These are phyloP conservation scores for Bauhinia variegata DNA, from an alignment of 306 rosid species.

Conservation along the genomic window DNA sequence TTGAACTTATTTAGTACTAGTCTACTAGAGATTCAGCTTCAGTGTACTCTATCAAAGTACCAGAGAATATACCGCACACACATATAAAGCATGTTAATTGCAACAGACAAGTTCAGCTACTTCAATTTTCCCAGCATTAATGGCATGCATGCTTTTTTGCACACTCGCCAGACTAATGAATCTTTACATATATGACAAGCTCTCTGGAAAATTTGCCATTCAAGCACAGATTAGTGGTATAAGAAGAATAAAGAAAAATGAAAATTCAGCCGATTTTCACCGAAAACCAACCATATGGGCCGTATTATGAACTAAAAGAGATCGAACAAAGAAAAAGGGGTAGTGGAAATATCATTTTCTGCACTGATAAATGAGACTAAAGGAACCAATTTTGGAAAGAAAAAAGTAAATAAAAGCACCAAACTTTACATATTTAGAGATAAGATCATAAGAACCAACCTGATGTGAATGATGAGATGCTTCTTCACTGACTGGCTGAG, in stretches of 20 bases:
- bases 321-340: not conserved
- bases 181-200: not conserved
- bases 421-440: slow-evolving; percentile 19
- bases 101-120: too few relatives aligned
- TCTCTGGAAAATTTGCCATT: slow-evolving; percentile 3
- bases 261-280: not conserved
- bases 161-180: slow-evolving; percentile 3
- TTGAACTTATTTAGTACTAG: too few relatives aligned
- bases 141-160: slow-evolving; percentile 26
- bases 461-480: slow-evolving; percentile 36
- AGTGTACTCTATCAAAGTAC: too few relatives aligned
- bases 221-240: slow-evolving; percentile 21
- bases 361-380: slow-evolving; percentile 6
- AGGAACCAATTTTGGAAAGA: slow-evolving; percentile 10
- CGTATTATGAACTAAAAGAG: slow-evolving; percentile 2
- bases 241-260: too few relatives aligned
- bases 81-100: too few relatives aligned
- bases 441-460: slow-evolving; percentile 30
- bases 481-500: slow-evolving; percentile 40
- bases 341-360: not conserved
- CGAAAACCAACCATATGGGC: not conserved
- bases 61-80: too few relatives aligned
- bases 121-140: not conserved
- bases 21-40: too few relatives aligned
- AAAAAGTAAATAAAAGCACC: too few relatives aligned